Conservation (phyloP, 441 rosid genomes). For the Populus hybrid region DNA sequence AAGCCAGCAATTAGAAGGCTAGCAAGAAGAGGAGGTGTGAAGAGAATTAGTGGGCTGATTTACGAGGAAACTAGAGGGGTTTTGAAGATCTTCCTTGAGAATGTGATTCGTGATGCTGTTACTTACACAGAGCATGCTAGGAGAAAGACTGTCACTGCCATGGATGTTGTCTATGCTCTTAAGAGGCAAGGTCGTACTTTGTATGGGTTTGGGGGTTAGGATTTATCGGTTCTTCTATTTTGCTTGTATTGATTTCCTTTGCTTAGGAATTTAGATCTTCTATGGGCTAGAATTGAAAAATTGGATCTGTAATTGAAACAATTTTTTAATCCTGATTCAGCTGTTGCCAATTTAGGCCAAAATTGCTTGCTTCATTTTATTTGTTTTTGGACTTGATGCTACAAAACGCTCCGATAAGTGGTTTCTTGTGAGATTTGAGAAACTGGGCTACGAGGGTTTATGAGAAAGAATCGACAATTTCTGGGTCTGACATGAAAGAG, state of each 20-base stretch:
- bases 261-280: background rate
- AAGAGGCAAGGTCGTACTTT: conserved; percentile 8
- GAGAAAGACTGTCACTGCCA: background rate
- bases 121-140: conserved; percentile 1
- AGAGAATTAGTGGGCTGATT: conserved; percentile 3
- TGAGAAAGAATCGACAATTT: no score
- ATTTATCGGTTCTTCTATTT: background rate
- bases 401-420: no score
- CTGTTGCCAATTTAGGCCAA: background rate
- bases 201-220: conserved; percentile 1
- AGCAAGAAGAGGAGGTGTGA: conserved; percentile 6
- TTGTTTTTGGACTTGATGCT: no score
- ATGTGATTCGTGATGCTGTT: conserved; percentile 7
- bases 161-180: conserved; percentile 5
- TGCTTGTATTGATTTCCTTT: background rate
- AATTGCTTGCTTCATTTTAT: background rate
- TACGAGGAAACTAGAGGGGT: conserved; percentile 7
- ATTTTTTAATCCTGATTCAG: background rate
- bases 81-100: conserved; percentile 8
- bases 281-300: background rate
- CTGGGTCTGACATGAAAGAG: no score
- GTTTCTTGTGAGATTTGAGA: no score
- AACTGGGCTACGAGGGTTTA: background rate
- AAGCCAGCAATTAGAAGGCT: conserved; percentile 8
- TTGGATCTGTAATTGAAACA: background rate